Evolutionary conservation across 106 monocot genomes (phyloP).

Genomic region (Alisma plantagoaquatica): DNA sequence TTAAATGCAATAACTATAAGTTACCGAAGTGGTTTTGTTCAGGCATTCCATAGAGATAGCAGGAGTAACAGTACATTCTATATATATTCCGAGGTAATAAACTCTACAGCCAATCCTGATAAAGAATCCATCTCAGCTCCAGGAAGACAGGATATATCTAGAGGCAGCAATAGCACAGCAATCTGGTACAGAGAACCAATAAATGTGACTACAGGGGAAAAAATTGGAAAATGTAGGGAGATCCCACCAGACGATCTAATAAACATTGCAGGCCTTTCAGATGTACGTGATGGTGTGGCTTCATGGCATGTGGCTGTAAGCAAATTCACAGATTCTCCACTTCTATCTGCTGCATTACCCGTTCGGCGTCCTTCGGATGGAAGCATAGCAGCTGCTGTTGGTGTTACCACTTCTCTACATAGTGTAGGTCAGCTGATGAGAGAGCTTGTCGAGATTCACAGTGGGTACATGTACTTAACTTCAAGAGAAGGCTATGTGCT

Average conservation of each 20-base stretch:
- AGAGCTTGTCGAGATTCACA: slow-evolving; percentile 33
- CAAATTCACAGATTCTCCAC: slow-evolving; percentile 45
- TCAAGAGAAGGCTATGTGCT: slow-evolving; percentile 40
- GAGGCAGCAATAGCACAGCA: slow-evolving; percentile 11
- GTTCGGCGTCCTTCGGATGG: slow-evolving; percentile 33
- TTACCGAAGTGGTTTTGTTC: slow-evolving; percentile 41
- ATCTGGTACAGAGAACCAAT: slow-evolving; percentile 41
- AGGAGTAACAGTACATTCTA: slow-evolving; percentile 40
- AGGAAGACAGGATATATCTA: slow-evolving; percentile 11
- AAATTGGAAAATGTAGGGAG: slow-evolving; percentile 16
- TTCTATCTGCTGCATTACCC: slow-evolving; percentile 46
- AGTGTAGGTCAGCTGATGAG: slow-evolving; percentile 48
- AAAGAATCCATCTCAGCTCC: no score
- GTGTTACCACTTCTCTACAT: slow-evolving; percentile 38
- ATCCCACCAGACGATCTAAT: slow-evolving; percentile 42
- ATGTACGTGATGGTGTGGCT: slow-evolving; percentile 39
- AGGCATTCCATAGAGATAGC: slow-evolving; percentile 48
- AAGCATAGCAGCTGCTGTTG: slow-evolving; percentile 42
- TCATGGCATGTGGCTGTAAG: slow-evolving; percentile 50
- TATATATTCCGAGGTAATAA: slow-evolving; percentile 30
- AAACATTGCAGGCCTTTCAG: slow-evolving; percentile 27
- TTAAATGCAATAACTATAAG: slow-evolving; percentile 43
- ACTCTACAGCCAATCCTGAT: no score
- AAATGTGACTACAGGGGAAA: slow-evolving; percentile 29
- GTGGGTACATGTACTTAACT: slow-evolving; percentile 49